Percentiles rank a stretch among this genome's conserved stretches.
phyloP scores from a whole-genome alignment of 352 stramenopile genomes.

The Phytophthora crassamura region DNA sequence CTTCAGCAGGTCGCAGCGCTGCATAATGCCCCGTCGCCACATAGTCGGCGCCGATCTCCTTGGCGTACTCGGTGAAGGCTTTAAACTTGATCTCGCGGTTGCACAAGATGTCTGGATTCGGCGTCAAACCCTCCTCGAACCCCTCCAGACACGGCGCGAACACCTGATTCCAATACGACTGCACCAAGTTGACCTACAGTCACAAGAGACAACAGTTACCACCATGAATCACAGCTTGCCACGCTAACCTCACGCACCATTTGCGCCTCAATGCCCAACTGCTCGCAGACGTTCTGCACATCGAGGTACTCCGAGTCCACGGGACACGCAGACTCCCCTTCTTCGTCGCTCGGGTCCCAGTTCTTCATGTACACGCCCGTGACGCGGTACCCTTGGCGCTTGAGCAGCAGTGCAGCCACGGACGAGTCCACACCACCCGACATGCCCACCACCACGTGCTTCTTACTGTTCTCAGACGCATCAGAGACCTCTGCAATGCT shows the following conservation, averaged over 20 bases:
- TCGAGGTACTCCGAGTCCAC: constrained; percentile 94
- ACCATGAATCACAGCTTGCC: background rate
- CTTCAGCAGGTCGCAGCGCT: constrained; percentile 50
- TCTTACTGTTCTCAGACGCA: constrained; percentile 36
- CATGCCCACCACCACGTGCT: constrained; percentile 96
- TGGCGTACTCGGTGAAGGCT: constrained; percentile 93
- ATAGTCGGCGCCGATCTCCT: constrained; percentile 85
- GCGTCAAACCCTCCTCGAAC: constrained; percentile 86
- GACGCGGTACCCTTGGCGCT: constrained; percentile 91
- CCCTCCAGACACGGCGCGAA: constrained; percentile 97
- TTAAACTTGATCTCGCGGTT: constrained; percentile 99
- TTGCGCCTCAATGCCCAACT: constrained; percentile 92
- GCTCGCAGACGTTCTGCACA: constrained; percentile 91
- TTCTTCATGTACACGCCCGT: constrained; percentile 99
- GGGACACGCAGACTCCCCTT: constrained; percentile 82
- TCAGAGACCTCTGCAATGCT: constrained; percentile 1
- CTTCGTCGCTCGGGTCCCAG: constrained; percentile 96
- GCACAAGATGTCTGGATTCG: constrained; percentile 96
- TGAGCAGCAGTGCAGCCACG: constrained; percentile 93
- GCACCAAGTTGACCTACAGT: constrained; percentile 86
- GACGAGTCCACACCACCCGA: constrained; percentile 99
- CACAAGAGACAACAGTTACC: constrained; percentile 12
- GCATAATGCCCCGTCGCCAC: constrained; percentile 98
- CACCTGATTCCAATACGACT: constrained; percentile 98
- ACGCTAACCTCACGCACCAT: constrained; percentile 34